Evolutionary conservation across 208 protist genomes (phyloP).

Genomic region (Leptomonas pyrrhocoris): DNA sequence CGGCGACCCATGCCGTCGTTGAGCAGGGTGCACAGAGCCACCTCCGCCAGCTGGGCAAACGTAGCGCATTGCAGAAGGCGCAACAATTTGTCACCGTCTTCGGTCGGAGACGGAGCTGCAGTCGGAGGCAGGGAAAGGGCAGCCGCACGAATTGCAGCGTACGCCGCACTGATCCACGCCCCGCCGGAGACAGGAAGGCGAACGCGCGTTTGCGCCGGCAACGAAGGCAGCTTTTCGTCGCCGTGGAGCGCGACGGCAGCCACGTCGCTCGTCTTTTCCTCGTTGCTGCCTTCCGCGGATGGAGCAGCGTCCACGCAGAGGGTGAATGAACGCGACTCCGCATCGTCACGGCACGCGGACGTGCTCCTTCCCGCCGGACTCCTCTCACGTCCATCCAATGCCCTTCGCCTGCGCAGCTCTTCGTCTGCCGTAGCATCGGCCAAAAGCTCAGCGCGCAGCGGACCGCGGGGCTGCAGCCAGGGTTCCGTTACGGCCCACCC

Average conservation of each 20-base stretch:
- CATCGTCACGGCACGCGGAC: background rate
- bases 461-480: slow-evolving; percentile 14
- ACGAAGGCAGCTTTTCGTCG: background rate
- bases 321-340: background rate
- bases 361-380: background rate
- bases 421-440: background rate
- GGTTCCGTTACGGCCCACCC: slow-evolving; percentile 12
- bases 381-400: too few relatives aligned
- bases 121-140: background rate
- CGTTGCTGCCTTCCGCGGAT: background rate
- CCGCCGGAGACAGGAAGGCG: background rate
- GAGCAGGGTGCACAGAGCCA: background rate
- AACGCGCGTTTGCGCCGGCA: background rate
- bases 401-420: background rate
- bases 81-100: background rate
- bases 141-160: background rate
- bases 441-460: slow-evolving; percentile 9
- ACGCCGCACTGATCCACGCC: background rate
- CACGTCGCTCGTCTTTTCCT: background rate
- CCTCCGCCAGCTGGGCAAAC: slow-evolving; percentile 9
- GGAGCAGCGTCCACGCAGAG: background rate
- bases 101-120: background rate
- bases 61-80: slow-evolving; percentile 7
- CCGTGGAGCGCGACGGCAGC: background rate
- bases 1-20: background rate